Conservation (phyloP, 1,284 basidiomycete species). For the Stereum hirsutum region DNA sequence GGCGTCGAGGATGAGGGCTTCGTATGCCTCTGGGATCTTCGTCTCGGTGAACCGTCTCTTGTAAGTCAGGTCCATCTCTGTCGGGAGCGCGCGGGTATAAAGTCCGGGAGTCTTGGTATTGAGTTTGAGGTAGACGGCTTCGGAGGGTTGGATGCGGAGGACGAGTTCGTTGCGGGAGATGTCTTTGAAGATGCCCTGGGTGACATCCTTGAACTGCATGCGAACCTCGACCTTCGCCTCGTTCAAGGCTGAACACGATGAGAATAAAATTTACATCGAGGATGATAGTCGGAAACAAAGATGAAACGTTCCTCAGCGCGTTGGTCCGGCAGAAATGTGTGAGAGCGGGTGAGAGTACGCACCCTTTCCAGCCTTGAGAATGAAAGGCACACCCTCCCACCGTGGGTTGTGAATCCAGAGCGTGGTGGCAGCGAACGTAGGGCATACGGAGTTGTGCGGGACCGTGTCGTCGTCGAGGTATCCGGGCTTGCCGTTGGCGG, state of each 20-base stretch:
- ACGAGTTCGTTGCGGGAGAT: conserved; percentile 94
- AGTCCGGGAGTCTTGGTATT: conserved; percentile 92
- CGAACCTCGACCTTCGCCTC: conserved; percentile 96
- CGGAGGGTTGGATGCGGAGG: conserved; percentile 89
- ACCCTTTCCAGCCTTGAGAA: conserved; percentile 96
- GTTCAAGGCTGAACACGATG: conserved; percentile 62
- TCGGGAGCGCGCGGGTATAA: conserved; percentile 81
- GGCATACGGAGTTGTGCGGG: conserved; percentile 84
- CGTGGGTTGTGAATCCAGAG: conserved; percentile 90
- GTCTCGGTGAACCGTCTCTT: conserved; percentile 85
- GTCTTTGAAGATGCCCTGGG: conserved; percentile 91
- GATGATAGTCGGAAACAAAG: too few relatives aligned
- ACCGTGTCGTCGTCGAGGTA: conserved; percentile 95
- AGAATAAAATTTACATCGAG: too few relatives aligned
- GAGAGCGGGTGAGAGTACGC: conserved; percentile 14
- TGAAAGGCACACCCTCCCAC: conserved; percentile 97
- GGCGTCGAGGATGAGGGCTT: conserved; percentile 85
- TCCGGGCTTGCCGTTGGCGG: conserved; percentile 86
- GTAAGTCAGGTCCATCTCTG: conserved; percentile 96
- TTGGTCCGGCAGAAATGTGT: too few relatives aligned
- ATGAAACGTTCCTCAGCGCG: too few relatives aligned
- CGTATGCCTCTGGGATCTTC: conserved; percentile 92
- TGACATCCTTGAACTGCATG: conserved; percentile 95
- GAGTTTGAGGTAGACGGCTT: conserved; percentile 92
- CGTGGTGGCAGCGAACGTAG: conserved; percentile 85